Evolutionary conservation across 2,329 filamentous ascomycete genomes (phyloP).

Genomic region (Hymenoscyphus salicellus): DNA sequence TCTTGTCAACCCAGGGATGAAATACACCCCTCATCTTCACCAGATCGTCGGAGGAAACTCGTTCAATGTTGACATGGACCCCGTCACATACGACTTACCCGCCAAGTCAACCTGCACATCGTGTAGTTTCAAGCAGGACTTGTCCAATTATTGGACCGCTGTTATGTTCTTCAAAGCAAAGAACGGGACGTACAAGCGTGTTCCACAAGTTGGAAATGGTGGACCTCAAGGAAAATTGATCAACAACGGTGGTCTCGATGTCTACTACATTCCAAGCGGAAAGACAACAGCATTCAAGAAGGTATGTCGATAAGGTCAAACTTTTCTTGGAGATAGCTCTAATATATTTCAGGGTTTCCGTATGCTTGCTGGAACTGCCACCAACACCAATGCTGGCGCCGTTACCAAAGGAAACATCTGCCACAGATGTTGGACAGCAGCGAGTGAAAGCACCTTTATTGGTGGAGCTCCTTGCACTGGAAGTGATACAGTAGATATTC

Average conservation of each 20-base stretch:
- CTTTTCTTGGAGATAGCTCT: conserved; percentile 14
- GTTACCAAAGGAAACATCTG: conserved; percentile 23
- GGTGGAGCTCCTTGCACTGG: conserved; percentile 57
- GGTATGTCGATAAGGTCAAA: conserved; percentile 41
- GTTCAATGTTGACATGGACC: conserved; percentile 24
- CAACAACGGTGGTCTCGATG: conserved; percentile 23
- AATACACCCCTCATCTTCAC: conserved; percentile 25
- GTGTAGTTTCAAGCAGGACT: conserved; percentile 57
- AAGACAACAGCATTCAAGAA: conserved; percentile 38
- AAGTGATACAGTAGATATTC: conserved; percentile 50
- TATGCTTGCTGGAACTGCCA: conserved; percentile 26
- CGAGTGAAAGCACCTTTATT: conserved; percentile 51
- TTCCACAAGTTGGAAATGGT: conserved; percentile 54
- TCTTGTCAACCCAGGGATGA: conserved; percentile 22
- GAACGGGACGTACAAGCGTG: conserved; percentile 53
- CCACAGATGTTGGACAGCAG: conserved; percentile 39
- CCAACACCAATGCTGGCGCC: conserved; percentile 13
- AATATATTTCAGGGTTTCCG: conserved; percentile 18
- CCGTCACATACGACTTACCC: conserved; percentile 15
- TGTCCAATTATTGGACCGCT: conserved; percentile 67
- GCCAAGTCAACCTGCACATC: conserved; percentile 51
- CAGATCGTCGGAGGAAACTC: conserved; percentile 28
- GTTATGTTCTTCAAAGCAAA: conserved; percentile 46
- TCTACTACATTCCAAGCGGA: conserved; percentile 25
- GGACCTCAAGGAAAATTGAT: conserved; percentile 21